A percentile compares a stretch with the other conserved stretches of the same genome.
phyloP scores from a whole-genome alignment of 2,329 filamentous ascomycete genomes.

The Sarocladiaceae sp. region DNA sequence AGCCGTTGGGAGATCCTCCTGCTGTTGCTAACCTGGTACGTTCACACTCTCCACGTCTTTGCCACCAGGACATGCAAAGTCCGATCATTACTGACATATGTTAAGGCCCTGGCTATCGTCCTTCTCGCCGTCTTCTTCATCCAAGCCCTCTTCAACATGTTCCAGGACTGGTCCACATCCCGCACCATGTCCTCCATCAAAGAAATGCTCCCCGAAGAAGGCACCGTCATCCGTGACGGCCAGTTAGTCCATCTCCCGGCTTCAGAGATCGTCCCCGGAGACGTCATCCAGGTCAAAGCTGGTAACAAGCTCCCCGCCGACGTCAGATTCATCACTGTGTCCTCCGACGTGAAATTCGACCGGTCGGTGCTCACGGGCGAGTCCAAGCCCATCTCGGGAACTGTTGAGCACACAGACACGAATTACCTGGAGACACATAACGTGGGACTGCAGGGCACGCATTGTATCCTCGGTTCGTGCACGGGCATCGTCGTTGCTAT shows the following conservation, averaged over 20 bases:
- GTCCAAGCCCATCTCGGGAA: slow-evolving; percentile 57
- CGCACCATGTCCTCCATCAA: slow-evolving; percentile 75
- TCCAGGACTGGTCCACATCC: slow-evolving; percentile 70
- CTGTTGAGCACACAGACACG: slow-evolving; percentile 59
- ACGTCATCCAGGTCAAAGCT: slow-evolving; percentile 60
- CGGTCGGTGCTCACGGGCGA: slow-evolving; percentile 66
- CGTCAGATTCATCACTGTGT: slow-evolving; percentile 62
- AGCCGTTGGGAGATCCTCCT: slow-evolving; percentile 65
- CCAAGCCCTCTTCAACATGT: slow-evolving; percentile 63
- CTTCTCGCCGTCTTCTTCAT: slow-evolving; percentile 63
- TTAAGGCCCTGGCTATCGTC: slow-evolving; percentile 61
- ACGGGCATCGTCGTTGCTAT: slow-evolving; percentile 64
- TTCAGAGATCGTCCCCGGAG: slow-evolving; percentile 62
- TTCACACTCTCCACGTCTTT: not conserved
- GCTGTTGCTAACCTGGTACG: slow-evolving; percentile 54
- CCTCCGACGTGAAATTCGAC: slow-evolving; percentile 65
- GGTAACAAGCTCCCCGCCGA: slow-evolving; percentile 72
- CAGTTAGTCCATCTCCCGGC: slow-evolving; percentile 41
- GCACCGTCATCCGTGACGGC: slow-evolving; percentile 57
- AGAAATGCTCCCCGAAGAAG: slow-evolving; percentile 71
- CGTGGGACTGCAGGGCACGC: slow-evolving; percentile 73
- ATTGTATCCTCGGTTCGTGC: slow-evolving; percentile 64
- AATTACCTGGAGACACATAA: slow-evolving; percentile 74
- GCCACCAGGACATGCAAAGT: not conserved
- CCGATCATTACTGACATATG: not conserved